A percentile compares a stretch with the other conserved stretches of the same genome.
Evolutionary conservation across 2,329 filamentous ascomycete genomes (phyloP).

Genomic region (Nakataea oryzae): DNA sequence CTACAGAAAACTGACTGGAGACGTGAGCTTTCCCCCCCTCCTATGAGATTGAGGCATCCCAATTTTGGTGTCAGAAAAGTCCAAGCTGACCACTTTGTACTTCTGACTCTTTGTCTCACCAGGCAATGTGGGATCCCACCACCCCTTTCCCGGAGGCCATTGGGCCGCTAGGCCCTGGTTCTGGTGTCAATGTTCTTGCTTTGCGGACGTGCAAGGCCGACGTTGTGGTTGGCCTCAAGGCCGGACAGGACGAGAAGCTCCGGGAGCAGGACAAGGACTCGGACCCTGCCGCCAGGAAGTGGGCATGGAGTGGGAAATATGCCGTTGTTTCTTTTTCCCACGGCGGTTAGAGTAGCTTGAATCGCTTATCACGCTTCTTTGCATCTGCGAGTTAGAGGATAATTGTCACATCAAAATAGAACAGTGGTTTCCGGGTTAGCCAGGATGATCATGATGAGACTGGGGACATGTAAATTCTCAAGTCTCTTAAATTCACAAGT

Average conservation of each 20-base stretch:
- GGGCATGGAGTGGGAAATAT: conserved; percentile 96
- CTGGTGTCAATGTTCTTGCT: conserved; percentile 74
- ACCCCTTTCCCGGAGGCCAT: conserved; percentile 80
- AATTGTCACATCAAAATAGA: too few species aligned
- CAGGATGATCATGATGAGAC: too few species aligned
- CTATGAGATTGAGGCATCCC: too few species aligned
- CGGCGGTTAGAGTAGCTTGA: conserved; percentile 24
- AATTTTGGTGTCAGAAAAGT: neutral
- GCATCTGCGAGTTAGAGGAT: neutral
- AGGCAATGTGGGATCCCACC: conserved; percentile 75
- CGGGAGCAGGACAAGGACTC: conserved; percentile 58
- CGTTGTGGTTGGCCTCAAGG: conserved; percentile 77
- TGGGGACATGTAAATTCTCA: too few species aligned
- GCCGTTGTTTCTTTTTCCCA: conserved; percentile 82
- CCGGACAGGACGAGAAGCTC: conserved; percentile 72
- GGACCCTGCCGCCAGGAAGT: conserved; percentile 62
- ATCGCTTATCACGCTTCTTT: neutral
- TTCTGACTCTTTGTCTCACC: neutral
- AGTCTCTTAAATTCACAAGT: too few species aligned
- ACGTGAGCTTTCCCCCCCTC: conserved; percentile 45
- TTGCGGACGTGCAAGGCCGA: conserved; percentile 95
- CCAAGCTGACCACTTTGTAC: neutral
- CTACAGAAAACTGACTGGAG: conserved; percentile 83
- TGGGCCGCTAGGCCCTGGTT: conserved; percentile 72
- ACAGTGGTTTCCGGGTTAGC: neutral